Evolutionary conservation across 495 filamentous ascomycete species (phyloP).

Genomic region (Xylaria castorea): DNA sequence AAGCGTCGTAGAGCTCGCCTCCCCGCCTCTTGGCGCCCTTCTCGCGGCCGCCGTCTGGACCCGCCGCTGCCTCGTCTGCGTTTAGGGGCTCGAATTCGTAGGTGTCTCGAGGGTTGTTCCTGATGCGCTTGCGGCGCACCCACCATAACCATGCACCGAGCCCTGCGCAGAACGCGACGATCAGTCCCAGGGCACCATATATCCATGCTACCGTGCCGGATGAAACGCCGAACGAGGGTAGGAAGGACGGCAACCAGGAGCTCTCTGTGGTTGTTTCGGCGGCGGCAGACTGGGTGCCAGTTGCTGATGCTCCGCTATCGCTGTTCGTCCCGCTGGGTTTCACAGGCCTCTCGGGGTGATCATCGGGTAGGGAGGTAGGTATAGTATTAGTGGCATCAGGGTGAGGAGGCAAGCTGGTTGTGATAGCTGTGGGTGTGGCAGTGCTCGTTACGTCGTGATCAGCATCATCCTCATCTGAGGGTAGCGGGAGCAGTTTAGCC

Average conservation of each 20-base stretch:
- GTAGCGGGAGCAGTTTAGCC: constrained; percentile 78
- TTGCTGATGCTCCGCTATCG: constrained; percentile 51
- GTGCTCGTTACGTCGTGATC: constrained; percentile 68
- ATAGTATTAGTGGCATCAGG: constrained; percentile 38
- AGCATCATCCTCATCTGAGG: constrained; percentile 80
- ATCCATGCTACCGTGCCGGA: constrained; percentile 94
- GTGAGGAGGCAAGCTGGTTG: constrained; percentile 47
- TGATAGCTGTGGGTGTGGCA: constrained; percentile 47
- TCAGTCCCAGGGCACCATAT: constrained; percentile 82
- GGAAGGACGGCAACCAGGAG: constrained; percentile 83
- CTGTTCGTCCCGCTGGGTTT: constrained; percentile 48
- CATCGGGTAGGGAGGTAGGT: constrained; percentile 62
- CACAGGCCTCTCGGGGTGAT: constrained; percentile 81
- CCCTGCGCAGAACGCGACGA: constrained; percentile 81
- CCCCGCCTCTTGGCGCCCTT: constrained; percentile 63
- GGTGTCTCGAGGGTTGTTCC: constrained; percentile 77
- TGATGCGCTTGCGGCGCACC: constrained; percentile 75
- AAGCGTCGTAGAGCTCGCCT: constrained; percentile 92
- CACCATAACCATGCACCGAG: constrained; percentile 81
- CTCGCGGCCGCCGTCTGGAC: constrained; percentile 40
- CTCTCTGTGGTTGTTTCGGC: constrained; percentile 51
- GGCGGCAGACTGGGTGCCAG: constrained; percentile 40
- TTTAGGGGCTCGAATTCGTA: constrained; percentile 96
- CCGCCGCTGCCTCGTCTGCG: constrained; percentile 78
- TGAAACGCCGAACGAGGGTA: constrained; percentile 93